Evolutionary conservation across 2,329 filamentous ascomycete species (phyloP).

Genomic region (Endoconidiophora laricicola): DNA sequence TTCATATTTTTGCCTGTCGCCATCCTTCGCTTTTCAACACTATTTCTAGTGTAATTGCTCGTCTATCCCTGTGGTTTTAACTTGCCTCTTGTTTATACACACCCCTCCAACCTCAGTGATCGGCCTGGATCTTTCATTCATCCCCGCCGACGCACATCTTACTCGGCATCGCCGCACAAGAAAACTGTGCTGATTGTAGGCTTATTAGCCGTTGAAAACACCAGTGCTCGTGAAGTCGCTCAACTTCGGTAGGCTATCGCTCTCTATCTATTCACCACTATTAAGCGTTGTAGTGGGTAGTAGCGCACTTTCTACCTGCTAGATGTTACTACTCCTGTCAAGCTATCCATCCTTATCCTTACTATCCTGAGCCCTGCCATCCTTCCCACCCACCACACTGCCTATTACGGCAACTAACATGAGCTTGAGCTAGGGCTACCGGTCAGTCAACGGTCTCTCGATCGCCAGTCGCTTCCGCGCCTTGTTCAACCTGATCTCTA

Average conservation of each 20-base stretch:
- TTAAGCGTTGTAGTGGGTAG: neutral
- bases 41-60: no score
- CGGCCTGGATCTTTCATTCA: no score
- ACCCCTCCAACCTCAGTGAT: no score
- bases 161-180: no score
- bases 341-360: constrained; percentile 3
- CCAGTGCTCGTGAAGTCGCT: constrained; percentile 1
- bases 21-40: neutral
- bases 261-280: neutral
- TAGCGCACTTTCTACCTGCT: neutral
- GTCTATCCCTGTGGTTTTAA: neutral
- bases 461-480: neutral
- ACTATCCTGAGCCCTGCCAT: neutral
- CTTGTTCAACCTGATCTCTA: neutral
- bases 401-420: constrained; percentile 10
- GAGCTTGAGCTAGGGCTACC: constrained; percentile 2
- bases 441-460: neutral
- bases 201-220: neutral
- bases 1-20: neutral
- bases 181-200: no score
- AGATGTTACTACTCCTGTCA: neutral
- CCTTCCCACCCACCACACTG: constrained; percentile 1
- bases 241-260: neutral
- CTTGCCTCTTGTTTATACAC: neutral
- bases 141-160: no score